Percentiles rank a stretch among this genome's conserved stretches.
phyloP scores from a whole-genome alignment of 768 basidiomycete genomes.

The Terana coerulea region DNA sequence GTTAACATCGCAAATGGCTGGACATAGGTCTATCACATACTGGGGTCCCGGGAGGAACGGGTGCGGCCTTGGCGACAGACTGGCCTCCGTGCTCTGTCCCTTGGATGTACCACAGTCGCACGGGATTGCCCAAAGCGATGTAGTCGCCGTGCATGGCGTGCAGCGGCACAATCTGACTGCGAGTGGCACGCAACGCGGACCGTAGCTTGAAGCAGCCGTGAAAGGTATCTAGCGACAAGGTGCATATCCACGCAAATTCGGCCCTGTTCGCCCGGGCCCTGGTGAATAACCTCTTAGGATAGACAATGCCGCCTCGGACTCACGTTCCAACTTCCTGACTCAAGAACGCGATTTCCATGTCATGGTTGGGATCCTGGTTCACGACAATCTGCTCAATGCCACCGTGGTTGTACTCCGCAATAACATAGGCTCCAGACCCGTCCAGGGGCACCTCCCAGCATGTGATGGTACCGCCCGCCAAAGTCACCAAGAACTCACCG shows the following conservation, averaged over 20 bases:
- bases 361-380: constrained; percentile 26
- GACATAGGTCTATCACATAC: too few relatives aligned
- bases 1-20: too few relatives aligned
- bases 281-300: too few relatives aligned
- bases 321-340: constrained; percentile 13
- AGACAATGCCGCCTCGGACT: too few relatives aligned
- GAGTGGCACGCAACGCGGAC: constrained; percentile 15
- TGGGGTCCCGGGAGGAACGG: too few relatives aligned
- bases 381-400: constrained; percentile 25
- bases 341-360: constrained; percentile 22
- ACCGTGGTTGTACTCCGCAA: constrained; percentile 25
- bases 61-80: too few relatives aligned
- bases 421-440: constrained; percentile 27
- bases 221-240: constrained; percentile 29
- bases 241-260: not conserved
- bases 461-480: constrained; percentile 22
- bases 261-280: too few relatives aligned
- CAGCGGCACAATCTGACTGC: constrained; percentile 15
- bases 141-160: constrained; percentile 21
- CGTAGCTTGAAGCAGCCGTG: constrained; percentile 24
- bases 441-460: constrained; percentile 35
- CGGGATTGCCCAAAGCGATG: constrained; percentile 19
- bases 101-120: constrained; percentile 17
- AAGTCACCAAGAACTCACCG: constrained; percentile 29
- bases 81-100: not conserved